Percentiles rank a stretch among this genome's conserved stretches.
phyloP scores from a whole-genome alignment of 345 rosid genomes.

The Rubroshorea leprosula region DNA sequence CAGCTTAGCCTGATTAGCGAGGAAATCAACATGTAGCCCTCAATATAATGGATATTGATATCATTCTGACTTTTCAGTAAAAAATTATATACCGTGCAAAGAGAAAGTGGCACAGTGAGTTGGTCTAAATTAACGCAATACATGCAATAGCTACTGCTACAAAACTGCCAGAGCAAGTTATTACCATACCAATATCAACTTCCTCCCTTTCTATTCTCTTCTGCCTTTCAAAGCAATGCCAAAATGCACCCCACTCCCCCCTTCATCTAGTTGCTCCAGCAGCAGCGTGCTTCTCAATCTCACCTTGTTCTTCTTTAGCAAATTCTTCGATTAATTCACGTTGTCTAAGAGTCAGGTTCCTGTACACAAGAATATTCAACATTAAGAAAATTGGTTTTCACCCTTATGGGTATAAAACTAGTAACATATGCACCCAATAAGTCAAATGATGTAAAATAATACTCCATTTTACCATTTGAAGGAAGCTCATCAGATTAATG shows the following conservation, averaged over 20 bases:
- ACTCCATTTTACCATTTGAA: too few relatives aligned
- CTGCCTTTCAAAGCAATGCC: neutral
- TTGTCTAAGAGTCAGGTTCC: constrained; percentile 75
- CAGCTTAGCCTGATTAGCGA: too few relatives aligned
- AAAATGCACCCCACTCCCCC: neutral
- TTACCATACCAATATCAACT: neutral
- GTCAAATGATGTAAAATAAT: too few relatives aligned
- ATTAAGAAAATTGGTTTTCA: neutral
- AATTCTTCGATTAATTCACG: constrained; percentile 89
- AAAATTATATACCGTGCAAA: too few relatives aligned
- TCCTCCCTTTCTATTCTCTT: neutral
- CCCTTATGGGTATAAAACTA: too few relatives aligned
- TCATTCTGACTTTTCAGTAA: too few relatives aligned
- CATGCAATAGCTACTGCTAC: constrained; percentile 13
- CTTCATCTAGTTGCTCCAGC: constrained; percentile 73
- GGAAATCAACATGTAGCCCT: too few relatives aligned
- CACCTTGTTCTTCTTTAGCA: constrained; percentile 85
- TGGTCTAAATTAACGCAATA: too few relatives aligned
- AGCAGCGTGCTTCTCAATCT: constrained; percentile 54
- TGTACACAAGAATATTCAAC: constrained; percentile 19
- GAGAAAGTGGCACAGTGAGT: too few relatives aligned
- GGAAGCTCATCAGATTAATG: too few relatives aligned
- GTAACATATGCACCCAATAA: too few relatives aligned
- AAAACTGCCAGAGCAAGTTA: constrained; percentile 11
- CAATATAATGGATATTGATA: too few relatives aligned